Evolutionary conservation across 2,329 filamentous ascomycete genomes (phyloP).

Genomic region (Alternaria panax): DNA sequence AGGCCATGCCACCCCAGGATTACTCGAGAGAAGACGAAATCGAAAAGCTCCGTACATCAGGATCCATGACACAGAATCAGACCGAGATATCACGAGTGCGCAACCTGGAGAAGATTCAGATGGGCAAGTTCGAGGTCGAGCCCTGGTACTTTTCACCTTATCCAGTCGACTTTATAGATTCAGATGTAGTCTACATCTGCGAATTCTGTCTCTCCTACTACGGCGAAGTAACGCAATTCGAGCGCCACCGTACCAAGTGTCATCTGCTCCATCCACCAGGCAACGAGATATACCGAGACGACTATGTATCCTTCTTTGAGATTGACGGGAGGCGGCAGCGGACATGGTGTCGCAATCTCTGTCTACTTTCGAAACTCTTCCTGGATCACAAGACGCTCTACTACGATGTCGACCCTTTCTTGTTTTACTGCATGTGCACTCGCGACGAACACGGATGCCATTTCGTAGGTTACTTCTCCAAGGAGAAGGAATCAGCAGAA

Average conservation of each 20-base stretch:
- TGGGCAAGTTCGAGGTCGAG: slow-evolving; percentile 89
- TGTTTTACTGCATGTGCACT: slow-evolving; percentile 98
- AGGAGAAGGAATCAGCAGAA: slow-evolving; percentile 96
- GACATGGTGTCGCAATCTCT: slow-evolving; percentile 96
- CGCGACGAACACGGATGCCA: slow-evolving; percentile 90
- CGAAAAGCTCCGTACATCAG: slow-evolving; percentile 90
- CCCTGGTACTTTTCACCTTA: slow-evolving; percentile 99
- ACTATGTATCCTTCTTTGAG: slow-evolving; percentile 93
- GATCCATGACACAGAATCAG: slow-evolving; percentile 98
- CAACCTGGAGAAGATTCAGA: slow-evolving; percentile 92
- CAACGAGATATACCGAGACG: slow-evolving; percentile 97
- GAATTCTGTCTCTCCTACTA: slow-evolving; percentile 97
- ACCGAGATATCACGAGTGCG: slow-evolving; percentile 95
- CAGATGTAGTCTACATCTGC: slow-evolving; percentile 93
- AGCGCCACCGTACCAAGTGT: slow-evolving; percentile 87
- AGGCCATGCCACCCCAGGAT: slow-evolving; percentile 59
- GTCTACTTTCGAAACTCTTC: slow-evolving; percentile 93
- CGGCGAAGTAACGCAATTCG: slow-evolving; percentile 80
- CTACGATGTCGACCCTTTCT: slow-evolving; percentile 98
- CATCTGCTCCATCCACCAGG: slow-evolving; percentile 90
- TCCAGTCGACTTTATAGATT: slow-evolving; percentile 84
- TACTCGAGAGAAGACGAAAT: slow-evolving; percentile 91
- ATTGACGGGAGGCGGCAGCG: slow-evolving; percentile 93
- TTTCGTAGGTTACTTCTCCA: slow-evolving; percentile 98
- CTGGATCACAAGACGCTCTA: slow-evolving; percentile 98